phyloP scores from a whole-genome alignment of 345 rosid genomes.

The Laguncularia racemosa region DNA sequence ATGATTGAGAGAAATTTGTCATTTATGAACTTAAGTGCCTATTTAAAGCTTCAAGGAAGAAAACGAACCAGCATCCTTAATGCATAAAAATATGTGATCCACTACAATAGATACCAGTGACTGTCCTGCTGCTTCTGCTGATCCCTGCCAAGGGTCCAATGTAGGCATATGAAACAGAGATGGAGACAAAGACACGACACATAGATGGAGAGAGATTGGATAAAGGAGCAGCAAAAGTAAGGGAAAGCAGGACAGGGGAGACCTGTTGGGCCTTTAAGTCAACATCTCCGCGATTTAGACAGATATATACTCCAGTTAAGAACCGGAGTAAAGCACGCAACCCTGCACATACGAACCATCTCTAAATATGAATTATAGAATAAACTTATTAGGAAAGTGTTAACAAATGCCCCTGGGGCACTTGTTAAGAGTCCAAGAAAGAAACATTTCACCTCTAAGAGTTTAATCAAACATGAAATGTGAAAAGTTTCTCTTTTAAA shows the following conservation, averaged over 20 bases:
- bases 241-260: conserved; percentile 4
- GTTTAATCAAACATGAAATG: too few relatives aligned
- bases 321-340: conserved; percentile 97
- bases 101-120: conserved; percentile 84
- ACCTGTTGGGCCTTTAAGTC: conserved; percentile 90
- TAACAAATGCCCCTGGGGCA: too few relatives aligned
- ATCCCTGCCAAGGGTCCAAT: conserved; percentile 37
- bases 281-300: conserved; percentile 93
- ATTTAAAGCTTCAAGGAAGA: neutral
- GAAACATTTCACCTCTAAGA: too few relatives aligned
- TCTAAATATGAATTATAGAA: neutral
- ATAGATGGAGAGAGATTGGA: conserved; percentile 1
- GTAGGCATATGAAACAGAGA: conserved; percentile 3
- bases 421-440: too few relatives aligned
- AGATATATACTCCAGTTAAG: conserved; percentile 83
- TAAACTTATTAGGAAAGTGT: too few relatives aligned
- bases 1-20: conserved; percentile 2
- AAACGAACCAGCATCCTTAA: conserved; percentile 88
- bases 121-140: conserved; percentile 87
- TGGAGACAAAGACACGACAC: neutral
- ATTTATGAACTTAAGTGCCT: neutral
- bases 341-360: conserved; percentile 41
- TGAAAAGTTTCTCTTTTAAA: too few relatives aligned
- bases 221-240: conserved; percentile 4
- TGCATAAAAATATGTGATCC: conserved; percentile 95